Conservation (phyloP, 345 rosid species). For the Mangifera indica region DNA sequence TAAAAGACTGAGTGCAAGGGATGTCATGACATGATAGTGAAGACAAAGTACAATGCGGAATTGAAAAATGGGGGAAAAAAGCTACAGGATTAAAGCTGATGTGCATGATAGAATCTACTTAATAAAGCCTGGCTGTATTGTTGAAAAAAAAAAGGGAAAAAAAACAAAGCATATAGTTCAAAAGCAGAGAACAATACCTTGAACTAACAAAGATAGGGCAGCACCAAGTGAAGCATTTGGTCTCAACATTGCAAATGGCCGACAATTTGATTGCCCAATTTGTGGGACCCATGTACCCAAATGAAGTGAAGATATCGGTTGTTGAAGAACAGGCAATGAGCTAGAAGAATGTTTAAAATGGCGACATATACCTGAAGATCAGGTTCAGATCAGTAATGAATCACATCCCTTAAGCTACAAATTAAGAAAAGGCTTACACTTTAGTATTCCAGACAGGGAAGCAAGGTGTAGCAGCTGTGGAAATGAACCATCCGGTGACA, state of each 20-base stretch:
- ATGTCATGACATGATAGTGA: not conserved
- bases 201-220: conserved; percentile 68
- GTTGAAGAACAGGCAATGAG: conserved; percentile 89
- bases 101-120: not conserved
- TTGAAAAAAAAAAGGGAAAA: too few species aligned
- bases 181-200: conserved; percentile 41
- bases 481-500: conserved; percentile 55
- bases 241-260: conserved; percentile 62
- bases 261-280: conserved; percentile 70
- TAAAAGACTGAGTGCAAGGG: not conserved
- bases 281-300: conserved; percentile 94
- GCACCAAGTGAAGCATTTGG: conserved; percentile 72
- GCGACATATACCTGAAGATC: conserved; percentile 83
- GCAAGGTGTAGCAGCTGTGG: conserved; percentile 92
- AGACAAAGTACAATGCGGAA: not conserved
- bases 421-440: conserved; percentile 54
- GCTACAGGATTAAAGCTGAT: not conserved
- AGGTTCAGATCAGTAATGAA: conserved; percentile 27
- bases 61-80: not conserved
- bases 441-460: conserved; percentile 85
- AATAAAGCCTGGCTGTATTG: too few species aligned
- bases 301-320: conserved; percentile 70
- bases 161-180: not conserved
- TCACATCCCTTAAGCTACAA: conserved; percentile 16
- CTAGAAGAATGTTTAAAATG: conserved; percentile 82